Evolutionary conservation across 768 basidiomycete species (phyloP).

Genomic region (Antrodiella citrinella): DNA sequence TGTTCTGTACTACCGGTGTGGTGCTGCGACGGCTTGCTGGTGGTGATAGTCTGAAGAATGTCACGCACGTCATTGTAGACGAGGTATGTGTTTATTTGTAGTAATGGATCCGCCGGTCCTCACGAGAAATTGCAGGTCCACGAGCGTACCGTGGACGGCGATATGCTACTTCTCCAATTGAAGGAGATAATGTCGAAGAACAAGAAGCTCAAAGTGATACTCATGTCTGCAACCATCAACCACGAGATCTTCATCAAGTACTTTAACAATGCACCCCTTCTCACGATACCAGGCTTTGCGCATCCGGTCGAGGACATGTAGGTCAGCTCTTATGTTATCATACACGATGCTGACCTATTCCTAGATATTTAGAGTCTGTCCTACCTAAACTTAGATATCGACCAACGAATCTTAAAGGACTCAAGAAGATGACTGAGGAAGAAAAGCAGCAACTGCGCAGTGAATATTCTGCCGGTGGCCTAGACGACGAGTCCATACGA

Average conservation of each 20-base stretch:
- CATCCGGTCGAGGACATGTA: constrained; percentile 72
- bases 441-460: constrained; percentile 39
- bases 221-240: constrained; percentile 96
- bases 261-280: constrained; percentile 71
- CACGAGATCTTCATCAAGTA: constrained; percentile 79
- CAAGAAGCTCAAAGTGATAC: constrained; percentile 62
- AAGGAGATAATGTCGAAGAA: constrained; percentile 64
- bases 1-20: constrained; percentile 96
- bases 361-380: constrained; percentile 81
- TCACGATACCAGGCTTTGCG: constrained; percentile 78
- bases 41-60: constrained; percentile 59
- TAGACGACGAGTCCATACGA: constrained; percentile 41
- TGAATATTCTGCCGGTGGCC: constrained; percentile 41
- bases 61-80: constrained; percentile 85
- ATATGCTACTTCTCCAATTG: constrained; percentile 80
- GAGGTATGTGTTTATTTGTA: constrained; percentile 68
- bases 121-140: constrained; percentile 66
- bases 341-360: not conserved
- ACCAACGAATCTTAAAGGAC: constrained; percentile 32
- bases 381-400: constrained; percentile 50
- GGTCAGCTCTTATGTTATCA: constrained; percentile 15
- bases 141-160: constrained; percentile 86
- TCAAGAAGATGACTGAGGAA: constrained; percentile 25
- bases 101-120: too few species aligned
- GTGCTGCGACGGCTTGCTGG: constrained; percentile 69